Percentiles rank a stretch among this genome's conserved stretches.
Evolutionary conservation across 75 land plant genomes (phyloP).

Genomic region (Isoetes taiwanensis): DNA sequence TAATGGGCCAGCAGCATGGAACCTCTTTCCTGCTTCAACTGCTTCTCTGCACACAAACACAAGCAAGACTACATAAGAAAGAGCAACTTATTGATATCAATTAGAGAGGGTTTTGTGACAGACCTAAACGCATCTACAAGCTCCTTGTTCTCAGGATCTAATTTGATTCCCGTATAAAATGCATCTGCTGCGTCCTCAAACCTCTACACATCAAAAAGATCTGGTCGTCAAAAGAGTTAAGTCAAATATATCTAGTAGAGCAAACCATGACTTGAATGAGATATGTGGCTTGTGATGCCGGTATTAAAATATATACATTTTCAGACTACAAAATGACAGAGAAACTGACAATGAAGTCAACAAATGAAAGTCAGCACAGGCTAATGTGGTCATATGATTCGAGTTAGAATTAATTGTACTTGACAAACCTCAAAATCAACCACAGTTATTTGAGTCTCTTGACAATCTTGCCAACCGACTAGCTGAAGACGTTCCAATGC

Average conservation of each 20-base stretch:
- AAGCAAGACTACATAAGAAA: neutral
- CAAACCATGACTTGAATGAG: too few relatives aligned
- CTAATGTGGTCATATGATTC: too few relatives aligned
- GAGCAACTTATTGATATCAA: conserved; percentile 8
- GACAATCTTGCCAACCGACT: too few relatives aligned
- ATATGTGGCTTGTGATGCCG: too few relatives aligned
- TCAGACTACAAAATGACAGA: neutral
- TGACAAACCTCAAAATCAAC: too few relatives aligned
- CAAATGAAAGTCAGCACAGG: neutral
- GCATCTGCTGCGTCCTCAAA: conserved; percentile 96
- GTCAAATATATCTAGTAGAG: neutral
- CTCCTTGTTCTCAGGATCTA: conserved; percentile 82
- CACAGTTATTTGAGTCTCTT: too few relatives aligned
- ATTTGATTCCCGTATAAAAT: conserved; percentile 80
- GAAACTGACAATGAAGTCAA: neutral
- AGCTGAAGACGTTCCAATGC: too few relatives aligned
- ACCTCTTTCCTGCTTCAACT: conserved; percentile 10
- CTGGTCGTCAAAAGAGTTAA: too few relatives aligned
- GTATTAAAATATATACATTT: neutral
- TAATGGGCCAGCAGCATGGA: too few relatives aligned
- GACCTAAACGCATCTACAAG: conserved; percentile 83
- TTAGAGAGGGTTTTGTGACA: neutral
- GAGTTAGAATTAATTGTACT: too few relatives aligned
- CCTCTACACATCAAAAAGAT: conserved; percentile 34
- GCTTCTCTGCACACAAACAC: conserved; percentile 8